Percentiles rank a stretch among this genome's conserved stretches.
These are phyloP conservation scores for Suhomyces kunorum DNA, from an alignment of 1,139 yeast species.

Conservation along the genomic window DNA sequence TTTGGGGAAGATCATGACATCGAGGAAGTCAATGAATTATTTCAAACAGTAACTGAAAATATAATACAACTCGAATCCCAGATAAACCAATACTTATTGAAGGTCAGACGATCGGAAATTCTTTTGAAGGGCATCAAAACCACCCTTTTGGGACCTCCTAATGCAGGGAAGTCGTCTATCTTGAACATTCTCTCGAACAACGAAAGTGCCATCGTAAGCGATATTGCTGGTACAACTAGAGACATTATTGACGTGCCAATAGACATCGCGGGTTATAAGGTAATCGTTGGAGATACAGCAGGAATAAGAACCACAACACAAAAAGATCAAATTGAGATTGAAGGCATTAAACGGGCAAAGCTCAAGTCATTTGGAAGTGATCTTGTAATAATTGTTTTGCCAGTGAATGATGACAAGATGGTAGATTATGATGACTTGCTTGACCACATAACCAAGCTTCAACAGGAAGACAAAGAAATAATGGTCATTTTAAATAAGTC, in stretches of 20 bases:
- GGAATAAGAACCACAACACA: constrained; percentile 64
- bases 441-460: constrained; percentile 35
- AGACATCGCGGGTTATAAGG: constrained; percentile 82
- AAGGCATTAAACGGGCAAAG: constrained; percentile 82
- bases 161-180: constrained; percentile 92
- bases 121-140: constrained; percentile 72
- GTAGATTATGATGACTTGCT: constrained; percentile 30
- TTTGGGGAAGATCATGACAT: constrained; percentile 94
- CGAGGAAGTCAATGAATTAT: constrained; percentile 56
- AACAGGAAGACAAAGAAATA: constrained; percentile 29
- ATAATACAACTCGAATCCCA: constrained; percentile 45
- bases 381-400: constrained; percentile 56
- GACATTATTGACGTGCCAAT: constrained; percentile 82
- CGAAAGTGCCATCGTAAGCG: constrained; percentile 90
- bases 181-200: constrained; percentile 71
- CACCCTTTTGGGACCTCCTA: constrained; percentile 86
- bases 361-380: constrained; percentile 60
- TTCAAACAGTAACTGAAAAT: constrained; percentile 49
- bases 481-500: constrained; percentile 59
- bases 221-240: constrained; percentile 92
- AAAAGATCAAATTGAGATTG: constrained; percentile 66
- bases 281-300: constrained; percentile 88
- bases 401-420: constrained; percentile 27
- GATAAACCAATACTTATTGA: constrained; percentile 49
- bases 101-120: constrained; percentile 61